Evolutionary conservation across 495 filamentous ascomycete species (phyloP).

Genomic region (Bacidia rubella): DNA sequence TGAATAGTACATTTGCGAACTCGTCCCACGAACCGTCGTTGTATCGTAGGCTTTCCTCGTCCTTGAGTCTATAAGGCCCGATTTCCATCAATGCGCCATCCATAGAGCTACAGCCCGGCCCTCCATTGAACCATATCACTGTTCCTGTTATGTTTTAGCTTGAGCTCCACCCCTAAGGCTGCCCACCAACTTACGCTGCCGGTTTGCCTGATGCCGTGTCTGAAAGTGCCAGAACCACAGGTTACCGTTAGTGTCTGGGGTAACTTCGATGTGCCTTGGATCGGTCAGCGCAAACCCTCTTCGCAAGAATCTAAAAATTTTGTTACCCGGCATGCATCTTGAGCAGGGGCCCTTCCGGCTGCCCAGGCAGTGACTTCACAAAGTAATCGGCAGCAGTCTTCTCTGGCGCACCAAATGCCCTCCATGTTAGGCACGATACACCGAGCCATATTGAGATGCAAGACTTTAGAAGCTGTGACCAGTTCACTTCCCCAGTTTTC

Average conservation of each 20-base stretch:
- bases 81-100: slow-evolving; percentile 97
- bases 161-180: background rate
- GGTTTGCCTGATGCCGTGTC: slow-evolving; percentile 87
- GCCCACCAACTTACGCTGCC: slow-evolving; percentile 33
- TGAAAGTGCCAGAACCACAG: slow-evolving; percentile 98
- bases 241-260: slow-evolving; percentile 70
- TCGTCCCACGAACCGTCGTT: slow-evolving; percentile 94
- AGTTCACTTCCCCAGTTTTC: no score
- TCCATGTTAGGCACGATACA: background rate
- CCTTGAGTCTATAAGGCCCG: slow-evolving; percentile 78
- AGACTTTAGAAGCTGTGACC: background rate
- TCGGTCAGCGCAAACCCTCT: slow-evolving; percentile 20
- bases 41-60: slow-evolving; percentile 57
- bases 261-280: slow-evolving; percentile 77
- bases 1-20: slow-evolving; percentile 90
- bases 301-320: slow-evolving; percentile 8
- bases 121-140: slow-evolving; percentile 94
- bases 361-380: slow-evolving; percentile 69
- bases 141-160: slow-evolving; percentile 34
- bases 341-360: slow-evolving; percentile 63
- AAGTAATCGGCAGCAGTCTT: slow-evolving; percentile 76
- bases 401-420: slow-evolving; percentile 21
- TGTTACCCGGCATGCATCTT: slow-evolving; percentile 97
- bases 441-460: background rate
- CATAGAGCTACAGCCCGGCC: slow-evolving; percentile 91